Conservation (phyloP, 129 eudicot species). For the Apium graveolens region DNA sequence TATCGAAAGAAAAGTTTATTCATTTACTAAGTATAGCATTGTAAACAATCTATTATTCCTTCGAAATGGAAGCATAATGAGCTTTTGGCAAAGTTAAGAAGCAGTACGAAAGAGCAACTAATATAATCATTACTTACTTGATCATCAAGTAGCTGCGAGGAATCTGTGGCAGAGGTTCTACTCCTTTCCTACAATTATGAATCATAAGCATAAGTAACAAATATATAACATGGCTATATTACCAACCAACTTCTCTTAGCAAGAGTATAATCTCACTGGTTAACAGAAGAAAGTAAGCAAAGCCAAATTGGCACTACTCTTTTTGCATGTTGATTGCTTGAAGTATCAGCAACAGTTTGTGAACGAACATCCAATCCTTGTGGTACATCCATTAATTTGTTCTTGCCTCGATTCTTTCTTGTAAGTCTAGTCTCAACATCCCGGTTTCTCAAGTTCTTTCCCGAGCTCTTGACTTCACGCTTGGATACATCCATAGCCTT, state of each 20-base stretch:
- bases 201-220: neutral
- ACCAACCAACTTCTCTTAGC: neutral
- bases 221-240: neutral
- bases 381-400: constrained; percentile 3
- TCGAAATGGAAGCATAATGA: neutral
- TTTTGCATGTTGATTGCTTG: constrained; percentile 9
- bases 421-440: constrained; percentile 6
- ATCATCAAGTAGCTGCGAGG: constrained; percentile 34
- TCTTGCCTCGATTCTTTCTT: constrained; percentile 15
- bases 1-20: neutral
- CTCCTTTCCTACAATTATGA: constrained; percentile 27
- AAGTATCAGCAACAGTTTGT: constrained; percentile 24
- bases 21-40: neutral
- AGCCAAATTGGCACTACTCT: constrained; percentile 33
- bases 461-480: constrained; percentile 6
- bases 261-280: constrained; percentile 23
- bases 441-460: neutral
- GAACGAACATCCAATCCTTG: constrained; percentile 10
- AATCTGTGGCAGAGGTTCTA: constrained; percentile 37
- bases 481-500: neutral
- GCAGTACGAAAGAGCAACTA: neutral
- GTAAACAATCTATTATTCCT: neutral
- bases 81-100: neutral
- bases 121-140: constrained; percentile 24
- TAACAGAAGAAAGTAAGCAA: constrained; percentile 27